Evolutionary conservation across 1,284 basidiomycete genomes (phyloP).

Genomic region (Xerocomus nothofagi): DNA sequence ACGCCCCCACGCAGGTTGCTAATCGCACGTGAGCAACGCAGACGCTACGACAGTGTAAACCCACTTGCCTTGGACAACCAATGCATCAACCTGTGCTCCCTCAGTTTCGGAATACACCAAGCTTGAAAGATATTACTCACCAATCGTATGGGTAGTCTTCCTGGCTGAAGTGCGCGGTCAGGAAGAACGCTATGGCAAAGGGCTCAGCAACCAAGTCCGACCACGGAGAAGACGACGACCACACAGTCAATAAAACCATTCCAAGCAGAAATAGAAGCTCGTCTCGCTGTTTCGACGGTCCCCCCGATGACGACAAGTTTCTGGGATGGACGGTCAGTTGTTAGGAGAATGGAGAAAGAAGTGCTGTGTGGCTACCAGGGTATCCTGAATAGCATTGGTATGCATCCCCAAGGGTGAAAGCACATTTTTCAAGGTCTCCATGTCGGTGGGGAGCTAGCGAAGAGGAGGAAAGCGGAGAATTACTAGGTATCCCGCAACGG

Average conservation of each 20-base stretch:
- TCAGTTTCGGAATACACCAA: slow-evolving; percentile 12
- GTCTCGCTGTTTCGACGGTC: slow-evolving; percentile 72
- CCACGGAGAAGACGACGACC: slow-evolving; percentile 24
- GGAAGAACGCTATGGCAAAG: slow-evolving; percentile 66
- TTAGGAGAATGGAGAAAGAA: background rate
- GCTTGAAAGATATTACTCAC: slow-evolving; percentile 37
- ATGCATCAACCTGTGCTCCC: slow-evolving; percentile 70
- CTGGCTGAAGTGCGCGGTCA: slow-evolving; percentile 82
- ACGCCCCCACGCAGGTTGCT: slow-evolving; percentile 84
- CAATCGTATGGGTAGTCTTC: slow-evolving; percentile 85
- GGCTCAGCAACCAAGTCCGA: slow-evolving; percentile 9
- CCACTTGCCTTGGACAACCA: slow-evolving; percentile 71
- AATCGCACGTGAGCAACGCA: slow-evolving; percentile 17
- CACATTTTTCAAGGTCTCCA: slow-evolving; percentile 61
- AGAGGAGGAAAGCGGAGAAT: slow-evolving; percentile 24
- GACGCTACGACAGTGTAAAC: slow-evolving; percentile 7
- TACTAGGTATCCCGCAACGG: slow-evolving; percentile 20
- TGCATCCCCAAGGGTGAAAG: slow-evolving; percentile 60
- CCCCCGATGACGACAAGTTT: slow-evolving; percentile 80
- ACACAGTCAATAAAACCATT: slow-evolving; percentile 83
- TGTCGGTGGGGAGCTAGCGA: slow-evolving; percentile 34
- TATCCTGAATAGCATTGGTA: slow-evolving; percentile 61
- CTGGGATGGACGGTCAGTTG: slow-evolving; percentile 34
- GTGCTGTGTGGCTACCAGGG: slow-evolving; percentile 44
- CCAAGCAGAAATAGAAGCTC: slow-evolving; percentile 78